Evolutionary conservation across 1,284 basidiomycete genomes (phyloP).

Genomic region (Mycena sp.): DNA sequence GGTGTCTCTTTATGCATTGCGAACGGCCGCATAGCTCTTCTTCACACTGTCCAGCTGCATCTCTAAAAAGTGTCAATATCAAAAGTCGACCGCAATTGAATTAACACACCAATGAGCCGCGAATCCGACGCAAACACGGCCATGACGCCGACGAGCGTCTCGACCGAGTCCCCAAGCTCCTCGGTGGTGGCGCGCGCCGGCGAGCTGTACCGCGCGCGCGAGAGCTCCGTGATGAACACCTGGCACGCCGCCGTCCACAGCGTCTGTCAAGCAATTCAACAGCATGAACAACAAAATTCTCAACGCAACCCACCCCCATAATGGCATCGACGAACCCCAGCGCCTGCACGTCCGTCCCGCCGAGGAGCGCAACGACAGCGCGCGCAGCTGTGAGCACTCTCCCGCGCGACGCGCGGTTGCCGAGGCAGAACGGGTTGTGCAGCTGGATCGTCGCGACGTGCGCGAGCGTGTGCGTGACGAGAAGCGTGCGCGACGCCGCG

Average conservation of each 20-base stretch:
- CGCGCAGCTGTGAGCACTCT: constrained; percentile 22
- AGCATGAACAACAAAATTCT: not conserved
- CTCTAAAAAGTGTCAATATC: not conserved
- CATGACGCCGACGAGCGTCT: constrained; percentile 18
- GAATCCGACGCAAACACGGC: constrained; percentile 11
- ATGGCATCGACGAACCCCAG: constrained; percentile 35
- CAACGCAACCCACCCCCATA: constrained; percentile 32
- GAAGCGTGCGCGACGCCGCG: not conserved
- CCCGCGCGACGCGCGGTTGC: constrained; percentile 15
- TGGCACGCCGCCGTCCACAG: constrained; percentile 9
- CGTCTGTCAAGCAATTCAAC: not conserved
- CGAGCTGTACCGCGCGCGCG: not conserved
- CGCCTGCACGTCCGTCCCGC: constrained; percentile 9
- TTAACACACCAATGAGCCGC: constrained; percentile 16
- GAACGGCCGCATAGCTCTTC: constrained; percentile 10
- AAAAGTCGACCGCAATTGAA: not conserved
- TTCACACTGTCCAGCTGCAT: constrained; percentile 11
- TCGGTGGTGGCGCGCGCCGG: not conserved
- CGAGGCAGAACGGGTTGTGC: constrained; percentile 25
- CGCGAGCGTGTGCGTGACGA: constrained; percentile 21
- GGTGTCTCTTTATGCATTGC: too few relatives aligned
- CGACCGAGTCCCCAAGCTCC: not conserved
- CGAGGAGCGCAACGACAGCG: constrained; percentile 16
- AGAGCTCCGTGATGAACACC: constrained; percentile 2
- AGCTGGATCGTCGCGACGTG: constrained; percentile 29